Conservation (phyloP, 1,284 basidiomycete genomes). For the Cutaneotrichosporon sp. region DNA sequence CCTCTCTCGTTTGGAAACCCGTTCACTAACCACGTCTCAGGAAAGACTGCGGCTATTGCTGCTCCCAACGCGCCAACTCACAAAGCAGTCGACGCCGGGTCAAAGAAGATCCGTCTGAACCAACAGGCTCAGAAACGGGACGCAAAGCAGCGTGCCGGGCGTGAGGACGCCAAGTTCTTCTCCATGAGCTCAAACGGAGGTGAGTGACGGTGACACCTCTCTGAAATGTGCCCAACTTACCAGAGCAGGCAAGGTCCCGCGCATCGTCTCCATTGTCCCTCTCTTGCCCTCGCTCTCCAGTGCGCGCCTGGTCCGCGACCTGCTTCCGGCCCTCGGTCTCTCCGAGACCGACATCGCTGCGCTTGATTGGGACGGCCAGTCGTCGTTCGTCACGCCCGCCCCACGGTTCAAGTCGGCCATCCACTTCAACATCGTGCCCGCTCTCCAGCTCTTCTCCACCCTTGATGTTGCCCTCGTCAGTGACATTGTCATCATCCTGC, state of each 20-base stretch:
- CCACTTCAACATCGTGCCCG: conserved; percentile 77
- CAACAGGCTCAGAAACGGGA: conserved; percentile 52
- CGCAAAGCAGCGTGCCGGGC: conserved; percentile 68
- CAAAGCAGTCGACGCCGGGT: conserved; percentile 33
- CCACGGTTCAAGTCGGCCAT: conserved; percentile 86
- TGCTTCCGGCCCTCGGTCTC: conserved; percentile 69
- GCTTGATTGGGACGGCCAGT: conserved; percentile 38
- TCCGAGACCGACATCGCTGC: conserved; percentile 56
- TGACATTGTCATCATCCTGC: conserved; percentile 77
- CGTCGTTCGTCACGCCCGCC: conserved; percentile 71
- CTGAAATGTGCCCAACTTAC: not conserved
- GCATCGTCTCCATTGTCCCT: conserved; percentile 55
- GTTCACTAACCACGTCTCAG: conserved; percentile 52
- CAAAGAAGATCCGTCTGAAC: conserved; percentile 48
- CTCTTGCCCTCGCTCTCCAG: conserved; percentile 58
- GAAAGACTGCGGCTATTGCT: conserved; percentile 60
- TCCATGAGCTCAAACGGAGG: conserved; percentile 52
- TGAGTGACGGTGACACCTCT: conserved; percentile 15
- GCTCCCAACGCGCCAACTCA: conserved; percentile 23
- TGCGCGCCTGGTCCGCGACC: conserved; percentile 67
- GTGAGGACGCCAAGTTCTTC: conserved; percentile 56
- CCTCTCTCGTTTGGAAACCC: not conserved
- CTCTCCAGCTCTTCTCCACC: conserved; percentile 70
- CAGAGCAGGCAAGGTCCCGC: conserved; percentile 48
- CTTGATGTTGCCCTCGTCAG: conserved; percentile 86